Conservation (phyloP, 2,329 filamentous ascomycete species). For the Nothophaeocryptopus gaeumannii region DNA sequence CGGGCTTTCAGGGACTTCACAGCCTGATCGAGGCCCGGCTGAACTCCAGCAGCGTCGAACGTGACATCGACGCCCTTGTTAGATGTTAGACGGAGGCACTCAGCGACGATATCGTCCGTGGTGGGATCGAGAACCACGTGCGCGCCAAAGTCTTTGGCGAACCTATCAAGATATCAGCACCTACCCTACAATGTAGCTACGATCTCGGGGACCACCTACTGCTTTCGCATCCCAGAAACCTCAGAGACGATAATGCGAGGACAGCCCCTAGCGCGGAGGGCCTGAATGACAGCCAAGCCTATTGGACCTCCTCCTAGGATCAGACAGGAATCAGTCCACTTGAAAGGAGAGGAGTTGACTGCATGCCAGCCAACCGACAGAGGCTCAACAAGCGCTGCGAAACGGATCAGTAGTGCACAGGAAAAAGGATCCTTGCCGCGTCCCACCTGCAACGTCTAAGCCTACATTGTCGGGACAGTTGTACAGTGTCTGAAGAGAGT, state of each 20-base stretch:
- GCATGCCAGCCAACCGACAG: constrained; percentile 57
- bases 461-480: constrained; percentile 51
- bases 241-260: constrained; percentile 55
- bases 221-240: constrained; percentile 46
- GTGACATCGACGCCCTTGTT: constrained; percentile 50
- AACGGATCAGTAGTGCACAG: not conserved
- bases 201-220: constrained; percentile 15
- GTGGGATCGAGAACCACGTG: constrained; percentile 51
- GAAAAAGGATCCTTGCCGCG: not conserved
- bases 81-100: constrained; percentile 44
- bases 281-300: constrained; percentile 51
- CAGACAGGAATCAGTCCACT: constrained; percentile 46
- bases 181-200: no score
- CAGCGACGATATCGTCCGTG: constrained; percentile 47
- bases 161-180: constrained; percentile 20
- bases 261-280: constrained; percentile 44
- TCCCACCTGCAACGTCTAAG: constrained; percentile 48
- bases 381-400: constrained; percentile 52
- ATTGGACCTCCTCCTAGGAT: constrained; percentile 56
- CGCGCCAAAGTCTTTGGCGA: constrained; percentile 52
- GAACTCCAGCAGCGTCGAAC: constrained; percentile 55
- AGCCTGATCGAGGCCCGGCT: constrained; percentile 49
- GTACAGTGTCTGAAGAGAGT: constrained; percentile 37
- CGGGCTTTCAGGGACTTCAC: constrained; percentile 49
- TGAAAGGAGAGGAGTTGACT: constrained; percentile 51